Evolutionary conservation across 257 asterid genomes (phyloP), one percentile per base, ranked within the genome.

Genomic region (Capsicum pubescens): DNA sequence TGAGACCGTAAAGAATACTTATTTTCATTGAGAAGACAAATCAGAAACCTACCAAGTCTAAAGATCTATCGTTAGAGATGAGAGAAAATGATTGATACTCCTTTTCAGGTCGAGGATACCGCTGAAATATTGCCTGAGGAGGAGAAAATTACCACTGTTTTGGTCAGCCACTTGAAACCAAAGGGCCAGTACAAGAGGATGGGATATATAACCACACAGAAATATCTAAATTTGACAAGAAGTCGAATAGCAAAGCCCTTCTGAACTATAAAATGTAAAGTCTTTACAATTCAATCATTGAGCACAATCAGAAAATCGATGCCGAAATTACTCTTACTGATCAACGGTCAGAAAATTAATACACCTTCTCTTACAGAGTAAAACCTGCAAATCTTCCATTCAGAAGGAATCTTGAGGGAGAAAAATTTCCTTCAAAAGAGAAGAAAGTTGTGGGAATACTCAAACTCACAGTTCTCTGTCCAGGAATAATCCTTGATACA

Each of bases 71-170:
- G 36, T 83, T 89, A 79, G 92, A 90, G 88, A 94, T 91, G 50
- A 94, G 97, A 78, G 99, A 95, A 90, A 95, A 93, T 82, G 99
- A 95, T 81, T 93, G 98, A 88, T 95, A 95, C 85, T 95, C 99
- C 93, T 95, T 95, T 87, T 95, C 97, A 57, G 99, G 99, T 21
- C 98, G 94, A 85, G 97, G 98, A 85, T 94, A 93, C 77, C 98
- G 91, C 88, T 93, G 97, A 86, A 95, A 95, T 87, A 93, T 87
- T 71, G 96, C 86, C 99, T 95, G 94, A 64, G 71, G 72, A 59
- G 78, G 61, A 83, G 61, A 85, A 78, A 76, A 35, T 86, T 84
- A 35, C 48, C 7, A 36, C 59, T 14, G 57, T 11, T 58, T 87
- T 63, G 83, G 83, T 83, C 79, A 86, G 86, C 81, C 87, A 64